phyloP scores from a whole-genome alignment of 257 asterid genomes.

The Petunia secreta region DNA sequence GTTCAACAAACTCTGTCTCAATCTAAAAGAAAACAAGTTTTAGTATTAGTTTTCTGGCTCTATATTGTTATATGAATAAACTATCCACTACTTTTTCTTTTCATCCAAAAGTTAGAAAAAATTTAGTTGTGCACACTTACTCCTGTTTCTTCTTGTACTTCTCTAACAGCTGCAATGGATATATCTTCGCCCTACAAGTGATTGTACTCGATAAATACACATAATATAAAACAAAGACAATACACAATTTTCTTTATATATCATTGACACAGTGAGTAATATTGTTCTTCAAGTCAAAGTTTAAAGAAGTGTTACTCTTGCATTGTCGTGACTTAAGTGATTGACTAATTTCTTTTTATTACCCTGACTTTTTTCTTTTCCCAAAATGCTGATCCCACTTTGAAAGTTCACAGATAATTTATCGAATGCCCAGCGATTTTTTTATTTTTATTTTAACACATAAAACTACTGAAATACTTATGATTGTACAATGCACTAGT shows the following conservation, averaged over 20 bases:
- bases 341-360: not conserved
- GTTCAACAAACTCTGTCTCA: slow-evolving; percentile 72
- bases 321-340: not conserved
- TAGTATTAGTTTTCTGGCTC: not conserved
- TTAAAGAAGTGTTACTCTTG: too few species aligned
- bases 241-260: not conserved
- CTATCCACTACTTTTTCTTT: not conserved
- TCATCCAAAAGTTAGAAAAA: not conserved
- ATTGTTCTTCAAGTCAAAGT: too few species aligned
- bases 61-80: not conserved
- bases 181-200: slow-evolving; percentile 77
- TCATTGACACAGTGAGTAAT: too few species aligned
- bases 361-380: not conserved
- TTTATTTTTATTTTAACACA: too few species aligned
- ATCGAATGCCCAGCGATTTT: too few species aligned
- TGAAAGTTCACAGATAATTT: not conserved
- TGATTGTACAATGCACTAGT: not conserved
- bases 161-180: slow-evolving; percentile 84
- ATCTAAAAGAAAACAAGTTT: slow-evolving; percentile 48
- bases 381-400: not conserved
- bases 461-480: not conserved
- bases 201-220: not conserved
- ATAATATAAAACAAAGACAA: slow-evolving; percentile 7
- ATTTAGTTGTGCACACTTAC: slow-evolving; percentile 44
- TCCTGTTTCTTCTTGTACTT: slow-evolving; percentile 97